Percentiles rank a stretch among this genome's conserved stretches.
These are phyloP conservation scores for Talaromyces sp. DNA, from an alignment of 2,329 filamentous ascomycete genomes.

Conservation along the genomic window DNA sequence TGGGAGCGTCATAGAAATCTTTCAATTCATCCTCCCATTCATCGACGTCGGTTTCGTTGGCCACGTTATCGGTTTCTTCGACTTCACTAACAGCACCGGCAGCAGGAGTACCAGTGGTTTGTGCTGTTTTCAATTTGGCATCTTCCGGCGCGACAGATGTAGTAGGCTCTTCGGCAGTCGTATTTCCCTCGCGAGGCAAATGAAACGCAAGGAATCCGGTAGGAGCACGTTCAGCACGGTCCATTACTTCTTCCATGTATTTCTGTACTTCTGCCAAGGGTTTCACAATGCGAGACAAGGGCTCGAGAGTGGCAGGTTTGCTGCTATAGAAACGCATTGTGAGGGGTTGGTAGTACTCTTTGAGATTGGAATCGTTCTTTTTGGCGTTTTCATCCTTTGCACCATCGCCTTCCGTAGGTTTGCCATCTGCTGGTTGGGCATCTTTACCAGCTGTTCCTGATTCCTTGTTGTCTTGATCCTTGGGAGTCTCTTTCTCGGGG, in stretches of 20 bases:
- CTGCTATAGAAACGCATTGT: constrained; percentile 54
- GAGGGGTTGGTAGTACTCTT: constrained; percentile 48
- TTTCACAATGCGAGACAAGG: constrained; percentile 53
- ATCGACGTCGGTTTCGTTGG: constrained; percentile 17
- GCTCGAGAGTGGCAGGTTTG: constrained; percentile 49
- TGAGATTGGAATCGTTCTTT: constrained; percentile 19
- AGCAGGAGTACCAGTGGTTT: neutral
- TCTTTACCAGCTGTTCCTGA: constrained; percentile 15
- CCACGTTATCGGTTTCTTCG: constrained; percentile 4
- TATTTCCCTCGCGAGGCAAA: constrained; percentile 43
- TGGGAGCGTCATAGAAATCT: constrained; percentile 38
- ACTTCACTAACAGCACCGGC: neutral
- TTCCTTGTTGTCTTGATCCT: constrained; percentile 10
- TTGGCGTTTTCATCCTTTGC: constrained; percentile 13
- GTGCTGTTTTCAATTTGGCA: neutral
- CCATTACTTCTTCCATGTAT: constrained; percentile 55
- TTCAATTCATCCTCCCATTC: constrained; percentile 27
- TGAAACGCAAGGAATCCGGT: constrained; percentile 52
- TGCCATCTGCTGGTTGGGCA: neutral
- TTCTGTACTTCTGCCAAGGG: constrained; percentile 48
- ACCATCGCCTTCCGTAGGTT: constrained; percentile 8
- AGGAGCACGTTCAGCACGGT: constrained; percentile 51
- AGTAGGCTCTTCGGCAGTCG: constrained; percentile 20
- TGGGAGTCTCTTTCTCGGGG: constrained; percentile 1
- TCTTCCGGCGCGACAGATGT: constrained; percentile 2